These are phyloP conservation scores for Artemisia argyi DNA, from an alignment of 129 eudicot genomes.

Conservation along the genomic window DNA sequence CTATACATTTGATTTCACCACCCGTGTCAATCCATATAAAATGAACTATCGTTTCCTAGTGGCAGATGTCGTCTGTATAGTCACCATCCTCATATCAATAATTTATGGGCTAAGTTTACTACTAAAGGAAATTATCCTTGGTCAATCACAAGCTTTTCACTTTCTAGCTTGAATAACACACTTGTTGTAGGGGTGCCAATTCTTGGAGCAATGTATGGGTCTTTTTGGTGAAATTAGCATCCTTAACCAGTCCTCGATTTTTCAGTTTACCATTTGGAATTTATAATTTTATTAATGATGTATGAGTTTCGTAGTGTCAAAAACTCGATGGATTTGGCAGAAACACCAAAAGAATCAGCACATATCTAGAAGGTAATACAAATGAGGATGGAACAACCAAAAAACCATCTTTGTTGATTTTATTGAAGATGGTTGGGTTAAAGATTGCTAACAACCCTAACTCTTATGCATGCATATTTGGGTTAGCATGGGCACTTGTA, in stretches of 20 bases:
- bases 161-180: constrained; percentile 45
- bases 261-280: constrained; percentile 54
- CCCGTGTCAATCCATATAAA: constrained; percentile 42
- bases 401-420: constrained; percentile 38
- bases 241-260: constrained; percentile 44
- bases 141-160: constrained; percentile 62
- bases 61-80: constrained; percentile 46
- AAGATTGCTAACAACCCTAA: constrained; percentile 71
- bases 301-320: constrained; percentile 36
- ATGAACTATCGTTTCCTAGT: constrained; percentile 54
- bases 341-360: not conserved
- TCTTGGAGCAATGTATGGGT: constrained; percentile 61
- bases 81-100: constrained; percentile 28
- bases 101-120: constrained; percentile 52
- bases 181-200: constrained; percentile 68
- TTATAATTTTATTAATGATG: constrained; percentile 40
- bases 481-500: constrained; percentile 68
- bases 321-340: constrained; percentile 33
- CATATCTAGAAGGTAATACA: constrained; percentile 31
- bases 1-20: constrained; percentile 56
- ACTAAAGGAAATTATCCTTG: constrained; percentile 43
- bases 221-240: constrained; percentile 39
- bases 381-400: not conserved
- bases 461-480: constrained; percentile 69
- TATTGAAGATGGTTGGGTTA: constrained; percentile 55